These are phyloP conservation scores for Cyclostephanos invisitatus DNA, from an alignment of 108 stramenopile species.

Conservation along the genomic window DNA sequence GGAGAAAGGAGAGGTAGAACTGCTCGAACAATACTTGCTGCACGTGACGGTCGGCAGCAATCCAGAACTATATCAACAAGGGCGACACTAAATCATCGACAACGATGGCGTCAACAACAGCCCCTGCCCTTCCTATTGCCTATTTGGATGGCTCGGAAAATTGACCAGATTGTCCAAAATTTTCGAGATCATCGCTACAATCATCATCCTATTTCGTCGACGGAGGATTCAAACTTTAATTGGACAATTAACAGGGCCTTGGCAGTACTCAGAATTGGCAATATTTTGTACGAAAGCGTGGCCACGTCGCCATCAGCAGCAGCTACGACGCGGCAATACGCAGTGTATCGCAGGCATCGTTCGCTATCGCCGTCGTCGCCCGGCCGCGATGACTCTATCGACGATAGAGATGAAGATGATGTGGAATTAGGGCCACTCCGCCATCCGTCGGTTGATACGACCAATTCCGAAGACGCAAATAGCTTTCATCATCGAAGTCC, in stretches of 20 bases:
- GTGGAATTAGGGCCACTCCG: slow-evolving; percentile 7
- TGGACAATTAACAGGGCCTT: background rate
- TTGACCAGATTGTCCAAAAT: slow-evolving; percentile 21
- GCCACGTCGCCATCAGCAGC: background rate
- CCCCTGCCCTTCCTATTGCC: slow-evolving; percentile 43
- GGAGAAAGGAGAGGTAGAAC: background rate
- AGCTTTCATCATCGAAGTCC: slow-evolving; percentile 8
- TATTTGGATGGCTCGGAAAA: slow-evolving; percentile 44
- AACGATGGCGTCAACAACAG: slow-evolving; percentile 2
- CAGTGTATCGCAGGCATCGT: background rate
- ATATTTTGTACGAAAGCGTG: slow-evolving; percentile 3
- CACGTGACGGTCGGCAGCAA: background rate
- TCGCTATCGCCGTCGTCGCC: background rate
- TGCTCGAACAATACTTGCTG: background rate
- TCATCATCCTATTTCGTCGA: background rate
- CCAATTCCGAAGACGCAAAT: background rate
- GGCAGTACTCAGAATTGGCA: background rate
- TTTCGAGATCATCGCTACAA: background rate
- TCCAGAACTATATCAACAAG: background rate
- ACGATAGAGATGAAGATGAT: background rate
- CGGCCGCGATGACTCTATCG: background rate
- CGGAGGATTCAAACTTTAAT: background rate
- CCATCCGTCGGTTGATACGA: slow-evolving; percentile 3
- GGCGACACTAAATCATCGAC: slow-evolving; percentile 3
- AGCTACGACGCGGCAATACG: background rate